Percentiles rank a stretch among this genome's conserved stretches.
Conservation (phyloP, 257 asterid species). For the Nicotiana obtusifolia region DNA sequence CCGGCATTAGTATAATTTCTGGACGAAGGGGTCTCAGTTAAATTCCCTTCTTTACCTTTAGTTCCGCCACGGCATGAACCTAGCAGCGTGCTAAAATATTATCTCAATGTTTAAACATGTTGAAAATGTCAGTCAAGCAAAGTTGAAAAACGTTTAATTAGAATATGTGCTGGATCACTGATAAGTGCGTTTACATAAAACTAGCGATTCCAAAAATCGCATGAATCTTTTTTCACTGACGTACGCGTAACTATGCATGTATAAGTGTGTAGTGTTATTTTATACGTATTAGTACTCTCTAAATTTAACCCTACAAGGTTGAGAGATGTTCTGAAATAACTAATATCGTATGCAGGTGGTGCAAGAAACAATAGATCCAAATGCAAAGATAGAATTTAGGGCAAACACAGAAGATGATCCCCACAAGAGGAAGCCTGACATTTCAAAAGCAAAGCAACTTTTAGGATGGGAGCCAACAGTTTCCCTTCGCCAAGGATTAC, state of each 20-base stretch:
- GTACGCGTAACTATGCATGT: not conserved
- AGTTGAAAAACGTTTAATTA: not conserved
- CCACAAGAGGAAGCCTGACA: conserved; percentile 83
- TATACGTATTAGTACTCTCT: not conserved
- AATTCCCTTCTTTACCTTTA: too few species aligned
- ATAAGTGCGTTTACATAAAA: not conserved
- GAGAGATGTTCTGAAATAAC: not conserved
- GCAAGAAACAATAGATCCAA: conserved; percentile 68
- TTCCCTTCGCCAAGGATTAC: conserved; percentile 74
- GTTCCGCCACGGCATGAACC: not conserved
- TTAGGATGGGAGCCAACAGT: conserved; percentile 76
- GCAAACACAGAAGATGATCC: conserved; percentile 85
- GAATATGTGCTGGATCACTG: not conserved
- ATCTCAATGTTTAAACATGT: not conserved
- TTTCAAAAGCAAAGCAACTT: conserved; percentile 64
- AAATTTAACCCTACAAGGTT: not conserved
- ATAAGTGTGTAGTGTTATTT: not conserved
- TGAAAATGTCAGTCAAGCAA: not conserved
- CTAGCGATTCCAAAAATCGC: not conserved
- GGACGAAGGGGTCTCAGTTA: too few species aligned
- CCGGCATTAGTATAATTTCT: too few species aligned
- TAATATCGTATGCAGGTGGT: conserved; percentile 44
- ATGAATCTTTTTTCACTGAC: not conserved
- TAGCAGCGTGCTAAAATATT: not conserved
- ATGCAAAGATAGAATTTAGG: conserved; percentile 69